Conservation (phyloP, 1,139 yeast species). For the Yamadazyma diddensiae region DNA sequence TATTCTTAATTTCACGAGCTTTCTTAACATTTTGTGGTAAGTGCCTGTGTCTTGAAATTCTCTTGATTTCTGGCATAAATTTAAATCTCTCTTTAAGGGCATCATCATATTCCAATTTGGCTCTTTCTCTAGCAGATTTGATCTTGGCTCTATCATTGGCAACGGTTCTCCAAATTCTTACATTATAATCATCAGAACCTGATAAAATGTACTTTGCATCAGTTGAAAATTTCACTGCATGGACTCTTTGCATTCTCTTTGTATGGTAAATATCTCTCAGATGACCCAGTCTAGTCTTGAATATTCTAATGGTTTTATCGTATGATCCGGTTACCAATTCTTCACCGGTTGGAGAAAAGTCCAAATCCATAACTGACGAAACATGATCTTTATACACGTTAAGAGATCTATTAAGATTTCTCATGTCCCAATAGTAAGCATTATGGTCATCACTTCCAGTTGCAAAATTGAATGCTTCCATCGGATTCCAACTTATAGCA, state of each 20-base stretch:
- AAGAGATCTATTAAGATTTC: conserved; percentile 74
- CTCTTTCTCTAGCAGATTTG: conserved; percentile 75
- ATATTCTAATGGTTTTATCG: conserved; percentile 88
- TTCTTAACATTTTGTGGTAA: conserved; percentile 83
- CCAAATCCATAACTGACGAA: conserved; percentile 91
- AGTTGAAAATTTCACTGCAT: conserved; percentile 78
- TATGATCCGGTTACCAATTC: conserved; percentile 94
- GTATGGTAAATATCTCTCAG: conserved; percentile 95
- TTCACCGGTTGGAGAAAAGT: conserved; percentile 95
- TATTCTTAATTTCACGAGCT: conserved; percentile 80
- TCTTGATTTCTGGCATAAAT: conserved; percentile 92
- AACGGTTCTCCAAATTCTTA: conserved; percentile 86
- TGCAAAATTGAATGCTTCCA: conserved; percentile 94
- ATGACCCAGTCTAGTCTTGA: conserved; percentile 75
- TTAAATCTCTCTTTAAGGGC: conserved; percentile 90
- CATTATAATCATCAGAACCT: conserved; percentile 96
- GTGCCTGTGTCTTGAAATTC: conserved; percentile 91
- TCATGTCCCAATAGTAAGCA: conserved; percentile 93
- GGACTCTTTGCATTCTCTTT: conserved; percentile 94
- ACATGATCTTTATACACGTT: conserved; percentile 95
- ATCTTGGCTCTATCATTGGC: conserved; percentile 84
- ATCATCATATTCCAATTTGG: conserved; percentile 84
- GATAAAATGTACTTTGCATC: conserved; percentile 83
- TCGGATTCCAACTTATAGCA: conserved; percentile 92
- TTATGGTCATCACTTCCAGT: conserved; percentile 95